Conservation (phyloP, 768 basidiomycete genomes). For the Macrocybe gigantea region DNA sequence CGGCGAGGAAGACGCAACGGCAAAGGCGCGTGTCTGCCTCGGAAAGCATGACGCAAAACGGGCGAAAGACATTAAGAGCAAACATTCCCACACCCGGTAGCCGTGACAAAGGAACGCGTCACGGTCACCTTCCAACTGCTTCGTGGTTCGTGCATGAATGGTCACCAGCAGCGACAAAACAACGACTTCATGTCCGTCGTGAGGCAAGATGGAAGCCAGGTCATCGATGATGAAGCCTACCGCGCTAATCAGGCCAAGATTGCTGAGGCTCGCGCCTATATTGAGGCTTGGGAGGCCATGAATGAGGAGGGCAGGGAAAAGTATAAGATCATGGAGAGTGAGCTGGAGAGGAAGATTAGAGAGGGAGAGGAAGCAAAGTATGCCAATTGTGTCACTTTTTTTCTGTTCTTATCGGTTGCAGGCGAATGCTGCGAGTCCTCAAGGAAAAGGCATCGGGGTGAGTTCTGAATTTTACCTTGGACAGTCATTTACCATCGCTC, state of each 20-base stretch:
- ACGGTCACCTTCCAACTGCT: no score
- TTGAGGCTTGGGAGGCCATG: slow-evolving; percentile 23
- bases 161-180: slow-evolving; percentile 9
- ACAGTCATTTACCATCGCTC: no score
- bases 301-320: slow-evolving; percentile 37
- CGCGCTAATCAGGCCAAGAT: slow-evolving; percentile 20
- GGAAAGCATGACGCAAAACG: slow-evolving; percentile 11
- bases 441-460: neutral
- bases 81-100: no score
- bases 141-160: slow-evolving; percentile 1
- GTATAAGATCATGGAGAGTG: slow-evolving; percentile 9
- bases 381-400: neutral
- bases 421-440: slow-evolving; percentile 8
- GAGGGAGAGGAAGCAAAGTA: slow-evolving; percentile 15
- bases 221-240: slow-evolving; percentile 20
- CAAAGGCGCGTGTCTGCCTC: slow-evolving; percentile 31
- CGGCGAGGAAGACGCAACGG: slow-evolving; percentile 38
- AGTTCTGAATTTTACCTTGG: no score
- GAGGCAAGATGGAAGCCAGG: neutral
- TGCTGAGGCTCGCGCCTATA: slow-evolving; percentile 22
- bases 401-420: slow-evolving; percentile 1
- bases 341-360: slow-evolving; percentile 9
- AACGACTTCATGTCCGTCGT: slow-evolving; percentile 6
- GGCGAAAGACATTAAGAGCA: slow-evolving; percentile 15
- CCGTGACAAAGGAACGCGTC: no score